These are phyloP conservation scores for Penicillium sclerotiorum DNA, from an alignment of 2,329 filamentous ascomycete species.

Conservation along the genomic window DNA sequence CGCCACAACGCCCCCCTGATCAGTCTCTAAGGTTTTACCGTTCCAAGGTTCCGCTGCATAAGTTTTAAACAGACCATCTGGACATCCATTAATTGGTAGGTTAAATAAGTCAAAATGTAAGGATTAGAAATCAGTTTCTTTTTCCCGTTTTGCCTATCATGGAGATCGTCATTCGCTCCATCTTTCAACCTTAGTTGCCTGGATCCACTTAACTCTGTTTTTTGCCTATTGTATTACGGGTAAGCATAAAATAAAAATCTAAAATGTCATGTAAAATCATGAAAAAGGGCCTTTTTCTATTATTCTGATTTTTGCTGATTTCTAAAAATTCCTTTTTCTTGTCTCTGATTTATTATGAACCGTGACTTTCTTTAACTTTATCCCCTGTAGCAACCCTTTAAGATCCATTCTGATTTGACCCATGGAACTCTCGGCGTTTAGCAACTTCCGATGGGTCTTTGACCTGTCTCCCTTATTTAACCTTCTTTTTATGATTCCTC, in stretches of 20 bases:
- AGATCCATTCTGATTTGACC: not conserved
- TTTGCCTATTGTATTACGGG: slow-evolving; percentile 16
- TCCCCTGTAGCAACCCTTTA: not conserved
- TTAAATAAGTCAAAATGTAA: too few species aligned
- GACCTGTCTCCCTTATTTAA: slow-evolving; percentile 29
- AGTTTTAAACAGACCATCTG: too few species aligned
- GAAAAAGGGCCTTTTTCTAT: not conserved
- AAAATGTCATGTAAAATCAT: not conserved
- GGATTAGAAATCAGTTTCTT: too few species aligned
- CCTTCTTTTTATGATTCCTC: slow-evolving; percentile 31
- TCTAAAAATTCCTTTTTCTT: not conserved
- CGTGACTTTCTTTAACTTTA: not conserved
- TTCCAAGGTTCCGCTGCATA: slow-evolving; percentile 25
- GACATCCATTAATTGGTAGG: too few species aligned
- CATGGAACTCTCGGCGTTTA: slow-evolving; percentile 29
- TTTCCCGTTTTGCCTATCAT: slow-evolving; percentile 9
- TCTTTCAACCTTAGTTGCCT: slow-evolving; percentile 25
- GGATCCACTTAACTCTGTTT: slow-evolving; percentile 25
- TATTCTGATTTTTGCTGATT: not conserved
- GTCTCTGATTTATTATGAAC: not conserved
- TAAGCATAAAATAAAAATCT: not conserved
- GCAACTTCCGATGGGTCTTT: slow-evolving; percentile 21
- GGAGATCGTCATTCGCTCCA: slow-evolving; percentile 21
- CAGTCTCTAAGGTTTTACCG: slow-evolving; percentile 4
- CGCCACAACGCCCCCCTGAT: slow-evolving; percentile 13